Base-by-base conservation (phyloP, 225 moss, liverwort and hornwort genomes). In the Asterella californica region DNA sequence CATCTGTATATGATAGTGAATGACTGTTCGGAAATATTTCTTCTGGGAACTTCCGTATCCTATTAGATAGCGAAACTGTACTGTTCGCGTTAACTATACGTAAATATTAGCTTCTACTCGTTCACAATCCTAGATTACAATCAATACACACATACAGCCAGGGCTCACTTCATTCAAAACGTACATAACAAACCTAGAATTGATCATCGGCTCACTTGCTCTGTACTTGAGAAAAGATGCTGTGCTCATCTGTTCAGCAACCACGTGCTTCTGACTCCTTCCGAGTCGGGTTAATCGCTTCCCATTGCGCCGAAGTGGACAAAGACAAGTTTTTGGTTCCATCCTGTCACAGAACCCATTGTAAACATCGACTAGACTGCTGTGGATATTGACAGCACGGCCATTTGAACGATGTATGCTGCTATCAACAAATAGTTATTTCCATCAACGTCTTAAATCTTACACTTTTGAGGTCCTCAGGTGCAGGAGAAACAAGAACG, bases 1-100 rank as follows among this genome's bases (percentile, higher is more conserved):
- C 30, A 73, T 73, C 45, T 42, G 2, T 73, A 49, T 73, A 73
- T 29, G 69, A 70, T 70, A 70, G 12, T 24, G 69, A 70, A 42
- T 37, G 36, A 68, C 69, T 45, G 21, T 33, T 7, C 4, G 69
- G 42, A 25, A 70, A 70, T 22, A 42, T 45, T 9, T 67, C 2
- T 36, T 33, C 11, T 17, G 12, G 32, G 65, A 30, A 15, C 32
- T 25, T 1, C 22, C 65, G 9, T 68, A 7, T 34, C 68, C n/a
- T n/a, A n/a, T n/a, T 2, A 42, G 37, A 42, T 34, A 22, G 38
- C 69, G 42, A 19, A 47, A 29, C 29, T 29, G 10, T 49, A 73
- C 25, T 61, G 61, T 70, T 45, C 42, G 42, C 21, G 2, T 45
- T 45, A 42, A 15, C 7, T 32, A 38, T 24, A 42, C 10, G 50